Evolutionary conservation across 768 basidiomycete species (phyloP).

Genomic region (Russula griseocarnosa): DNA sequence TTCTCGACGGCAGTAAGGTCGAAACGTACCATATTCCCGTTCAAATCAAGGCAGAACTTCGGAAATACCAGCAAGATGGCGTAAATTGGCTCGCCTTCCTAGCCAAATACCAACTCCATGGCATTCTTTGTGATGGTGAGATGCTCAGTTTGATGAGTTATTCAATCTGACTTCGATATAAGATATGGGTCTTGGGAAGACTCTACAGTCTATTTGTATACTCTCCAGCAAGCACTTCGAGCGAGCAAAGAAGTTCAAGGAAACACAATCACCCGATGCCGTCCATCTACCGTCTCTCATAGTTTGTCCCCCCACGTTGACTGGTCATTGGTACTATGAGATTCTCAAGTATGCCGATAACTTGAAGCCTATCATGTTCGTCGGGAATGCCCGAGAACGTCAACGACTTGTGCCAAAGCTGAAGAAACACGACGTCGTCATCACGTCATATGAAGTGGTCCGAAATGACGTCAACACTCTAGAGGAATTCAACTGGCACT

Average conservation of each 20-base stretch:
- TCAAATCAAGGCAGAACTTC: slow-evolving; percentile 85
- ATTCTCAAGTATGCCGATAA: slow-evolving; percentile 87
- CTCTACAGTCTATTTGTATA: slow-evolving; percentile 95
- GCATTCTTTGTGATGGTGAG: slow-evolving; percentile 94
- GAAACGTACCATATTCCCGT: slow-evolving; percentile 86
- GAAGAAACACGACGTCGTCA: slow-evolving; percentile 77
- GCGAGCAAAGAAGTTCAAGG: slow-evolving; percentile 61
- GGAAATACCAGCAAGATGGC: slow-evolving; percentile 97
- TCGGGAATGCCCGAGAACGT: slow-evolving; percentile 82
- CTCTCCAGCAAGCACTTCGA: slow-evolving; percentile 92
- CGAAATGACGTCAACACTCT: slow-evolving; percentile 86
- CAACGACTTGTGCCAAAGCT: slow-evolving; percentile 61
- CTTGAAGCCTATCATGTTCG: slow-evolving; percentile 81
- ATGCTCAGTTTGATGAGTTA: slow-evolving; percentile 11
- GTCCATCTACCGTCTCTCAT: slow-evolving; percentile 91
- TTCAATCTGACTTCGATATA: slow-evolving; percentile 20
- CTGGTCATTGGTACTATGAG: slow-evolving; percentile 99
- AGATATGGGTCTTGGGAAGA: slow-evolving; percentile 99
- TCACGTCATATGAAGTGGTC: slow-evolving; percentile 97
- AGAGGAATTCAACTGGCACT: slow-evolving; percentile 78
- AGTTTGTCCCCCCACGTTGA: slow-evolving; percentile 94
- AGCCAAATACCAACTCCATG: slow-evolving; percentile 95
- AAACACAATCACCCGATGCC: slow-evolving; percentile 66
- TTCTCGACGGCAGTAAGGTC: slow-evolving; percentile 93
- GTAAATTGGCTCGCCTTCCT: slow-evolving; percentile 99